Base-by-base conservation (phyloP, 208 protist genomes). In the Crithidia thermophila region DNA sequence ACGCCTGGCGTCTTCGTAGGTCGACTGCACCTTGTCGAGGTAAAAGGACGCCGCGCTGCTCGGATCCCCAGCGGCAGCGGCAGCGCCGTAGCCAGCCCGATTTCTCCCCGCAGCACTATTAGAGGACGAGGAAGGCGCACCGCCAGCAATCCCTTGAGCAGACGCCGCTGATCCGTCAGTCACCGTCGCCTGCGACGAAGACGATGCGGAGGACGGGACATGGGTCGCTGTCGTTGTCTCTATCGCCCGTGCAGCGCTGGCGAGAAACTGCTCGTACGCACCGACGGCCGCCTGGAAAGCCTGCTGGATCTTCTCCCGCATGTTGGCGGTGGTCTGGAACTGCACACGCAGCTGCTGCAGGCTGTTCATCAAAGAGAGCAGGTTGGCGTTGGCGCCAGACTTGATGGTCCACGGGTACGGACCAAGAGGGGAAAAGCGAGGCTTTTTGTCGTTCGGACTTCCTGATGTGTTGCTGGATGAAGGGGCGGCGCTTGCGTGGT, bases 1-100 rank as follows among this genome's bases (percentile, higher is more conserved):
- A 7, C 58, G 43, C 43, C 46, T 57, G 9, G 61, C 66, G 37
- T 47, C 63, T 34, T 69, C 58, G 40, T 60, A 53, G 27, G 75
- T 72, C 31, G 43, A 36, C 42, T 75, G 58, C 62, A 79, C 30
- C 46, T 58, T 67, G 37, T 72, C 67, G 3, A 69, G 20, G 39
- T 79, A 73, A n/a, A 81, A 84, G 18, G 61, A 49, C 14, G 67
- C 56, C 3, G 59, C 56, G 37, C 21, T 46, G 30, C 33, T 20
- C n/a, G n/a, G n/a, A n/a, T n/a, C n/a, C n/a, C n/a, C n/a, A 18
- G 56, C 45, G 9, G 43, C 40, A 3, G 47, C 27, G 10, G 58
- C 36, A 23, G 31, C 37, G 5, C 25, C 28, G 8, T 30, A 27
- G 28, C 5, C 11, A 11, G 33, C 2, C 11, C 43, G 23, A 10